Evolutionary conservation across 805 yeast genomes (phyloP).

Genomic region (Starmerella potacharoeniae): DNA sequence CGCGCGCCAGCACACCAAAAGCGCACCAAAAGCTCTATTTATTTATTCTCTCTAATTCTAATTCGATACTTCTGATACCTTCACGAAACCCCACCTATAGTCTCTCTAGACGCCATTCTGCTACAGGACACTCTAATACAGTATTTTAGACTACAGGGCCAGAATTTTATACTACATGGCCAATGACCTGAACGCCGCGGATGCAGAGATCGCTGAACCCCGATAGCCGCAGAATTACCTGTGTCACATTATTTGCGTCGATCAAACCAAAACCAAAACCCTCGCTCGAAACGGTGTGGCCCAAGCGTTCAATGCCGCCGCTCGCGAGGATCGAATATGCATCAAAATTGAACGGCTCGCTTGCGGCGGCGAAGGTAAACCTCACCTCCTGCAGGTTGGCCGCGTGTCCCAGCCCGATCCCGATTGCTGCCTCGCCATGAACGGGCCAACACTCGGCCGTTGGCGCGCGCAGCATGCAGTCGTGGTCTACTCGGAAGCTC

Average conservation of each 20-base stretch:
- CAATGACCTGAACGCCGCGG: neutral
- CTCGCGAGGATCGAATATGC: neutral
- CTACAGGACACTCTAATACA: neutral
- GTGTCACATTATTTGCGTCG: neutral
- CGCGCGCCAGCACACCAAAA: neutral
- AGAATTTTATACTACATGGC: neutral
- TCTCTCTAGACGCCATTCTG: too few species aligned
- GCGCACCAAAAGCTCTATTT: neutral
- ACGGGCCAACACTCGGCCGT: conserved; percentile 14
- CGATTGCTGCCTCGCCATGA: conserved; percentile 1
- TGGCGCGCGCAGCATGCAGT: conserved; percentile 5
- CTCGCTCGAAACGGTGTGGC: neutral
- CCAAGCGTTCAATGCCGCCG: neutral
- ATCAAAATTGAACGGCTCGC: neutral
- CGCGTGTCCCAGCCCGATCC: conserved; percentile 3
- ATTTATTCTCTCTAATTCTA: neutral
- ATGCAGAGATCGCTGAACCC: neutral
- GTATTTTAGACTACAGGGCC: neutral
- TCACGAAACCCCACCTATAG: too few species aligned
- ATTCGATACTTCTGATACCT: too few species aligned
- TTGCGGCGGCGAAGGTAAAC: neutral
- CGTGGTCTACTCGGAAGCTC: neutral
- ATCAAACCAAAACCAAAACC: neutral
- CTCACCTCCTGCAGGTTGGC: neutral
- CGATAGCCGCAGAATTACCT: neutral